Evolutionary conservation across 306 rosid genomes (phyloP), one percentile per base, ranked within the genome.

Genomic region (Coriaria nepalensis): DNA sequence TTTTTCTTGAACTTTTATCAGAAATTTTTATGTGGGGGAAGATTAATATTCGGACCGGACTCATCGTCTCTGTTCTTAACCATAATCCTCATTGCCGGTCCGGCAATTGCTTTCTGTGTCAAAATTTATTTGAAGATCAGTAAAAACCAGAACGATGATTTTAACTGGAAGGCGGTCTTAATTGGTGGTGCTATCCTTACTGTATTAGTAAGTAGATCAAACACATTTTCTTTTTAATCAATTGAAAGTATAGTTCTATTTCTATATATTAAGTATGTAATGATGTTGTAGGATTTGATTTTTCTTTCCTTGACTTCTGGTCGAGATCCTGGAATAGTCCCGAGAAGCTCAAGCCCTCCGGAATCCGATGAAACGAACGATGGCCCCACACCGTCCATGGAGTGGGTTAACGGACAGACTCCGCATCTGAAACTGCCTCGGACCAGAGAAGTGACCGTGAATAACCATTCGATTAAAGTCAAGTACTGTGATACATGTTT

Each of bases 291-390:
- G 94, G 80, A 54, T 75, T 88, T 88, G 62, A 10, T 36, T 46
- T 88, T 83, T 78, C 93, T 88, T 35, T 76, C 76, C 65, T 53
- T 88, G 83, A 87, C 96, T 42, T 87, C 83, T 12, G 70, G 86
- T 72, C 62, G 92, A 79, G 96, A 87, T 77, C 96, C 96, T 10
- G 96, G 96, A 53, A 87, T 87, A 49, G 66, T 87, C 55, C 92
- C 92, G 4, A 77, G 96, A 55, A 87, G 75, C 70, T 59, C 84
- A 0, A 57, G 43, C 29, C 78, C 73, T 37, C 92, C 73, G 9
- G 96, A 87, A 29, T 44, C 57, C 11, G 94, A 77, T 5, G 94
- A 76, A 38, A 8, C 49, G 35, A n/a, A 47, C 12, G 67, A 68
- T 56, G 4, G 10, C 15, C 36, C 60, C 13, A 57, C 78, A 48